Evolutionary conservation across 1,139 yeast genomes (phyloP), one percentile per base, ranked within the genome.

Genomic region (Geotrichum candidum): DNA sequence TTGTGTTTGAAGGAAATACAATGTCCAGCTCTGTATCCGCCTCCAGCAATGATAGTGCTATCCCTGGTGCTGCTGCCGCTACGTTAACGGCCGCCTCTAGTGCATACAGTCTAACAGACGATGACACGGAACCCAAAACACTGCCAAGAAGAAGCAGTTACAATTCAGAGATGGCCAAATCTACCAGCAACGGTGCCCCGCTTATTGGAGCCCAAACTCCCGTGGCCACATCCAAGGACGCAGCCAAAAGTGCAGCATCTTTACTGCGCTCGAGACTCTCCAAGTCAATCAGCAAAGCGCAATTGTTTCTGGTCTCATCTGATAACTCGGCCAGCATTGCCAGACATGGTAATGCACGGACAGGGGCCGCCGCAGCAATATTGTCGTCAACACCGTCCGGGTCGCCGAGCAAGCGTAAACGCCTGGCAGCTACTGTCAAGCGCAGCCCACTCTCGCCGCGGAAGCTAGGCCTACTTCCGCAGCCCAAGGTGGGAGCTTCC

Each of bases 1-100:
- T 70, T 29, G 68, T 69, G 33, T 55, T 56, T 38, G 59, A 56
- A 29, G 55, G 55, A 23, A 48, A 41, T 22, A 41, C 46, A n/a
- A 15, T 41, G 46, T 5, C n/a, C 6, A 41, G n/a, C 2, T 11
- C 46, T 41, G 15, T n/a, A 2, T 15, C 46, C 15, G n/a, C 6
- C 15, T 11, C 2, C 6, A 41, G n/a, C 5, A 18, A 11, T 15
- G 18, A 15, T 22, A 41, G 22, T 3, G 46, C 46, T 15, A 41
- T 4, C 6, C n/a, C 46, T 15, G 6, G 2, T 15, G 22, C 18
- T 15, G 22, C 46, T 41, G 18, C 2, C 6, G 31, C 31, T 27
- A 27, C 31, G 31, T 4, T 27, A 41, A 15, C 46, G 22, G n/a
- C 46, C 15, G 22, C 46, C n/a, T 41, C 46, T 11, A 41, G 18